Percentiles rank a stretch among this genome's conserved stretches.
Evolutionary conservation across 176 grass and related monocot species (phyloP).

Genomic region (Raddia distichophylla): DNA sequence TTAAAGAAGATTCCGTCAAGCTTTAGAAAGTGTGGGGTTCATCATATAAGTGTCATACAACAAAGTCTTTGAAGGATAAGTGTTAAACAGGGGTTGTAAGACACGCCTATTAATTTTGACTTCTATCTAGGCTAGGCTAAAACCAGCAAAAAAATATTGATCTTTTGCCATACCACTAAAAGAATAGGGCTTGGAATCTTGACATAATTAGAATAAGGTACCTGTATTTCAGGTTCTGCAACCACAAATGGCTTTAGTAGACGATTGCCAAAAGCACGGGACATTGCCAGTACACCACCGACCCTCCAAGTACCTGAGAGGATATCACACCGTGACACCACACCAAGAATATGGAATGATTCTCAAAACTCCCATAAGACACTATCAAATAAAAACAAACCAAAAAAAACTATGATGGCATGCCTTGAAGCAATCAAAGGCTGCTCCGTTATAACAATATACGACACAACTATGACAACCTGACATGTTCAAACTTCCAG

Average conservation of each 20-base stretch:
- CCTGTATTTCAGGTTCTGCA: slow-evolving; percentile 94
- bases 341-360: slow-evolving; percentile 29
- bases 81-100: background rate
- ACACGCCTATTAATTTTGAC: background rate
- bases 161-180: background rate
- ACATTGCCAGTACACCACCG: slow-evolving; percentile 88
- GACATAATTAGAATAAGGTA: slow-evolving; percentile 43
- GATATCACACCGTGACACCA: slow-evolving; percentile 36
- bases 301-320: slow-evolving; percentile 91
- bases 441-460: background rate
- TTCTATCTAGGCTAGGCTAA: slow-evolving; percentile 3
- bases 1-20: slow-evolving; percentile 27
- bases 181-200: slow-evolving; percentile 1
- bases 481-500: slow-evolving; percentile 6
- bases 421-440: slow-evolving; percentile 17
- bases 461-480: slow-evolving; percentile 7
- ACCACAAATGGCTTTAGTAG: slow-evolving; percentile 79
- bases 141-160: background rate
- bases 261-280: slow-evolving; percentile 92
- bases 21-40: background rate
- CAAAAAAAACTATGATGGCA: background rate
- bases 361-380: slow-evolving; percentile 15
- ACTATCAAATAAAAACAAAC: slow-evolving; percentile 40
- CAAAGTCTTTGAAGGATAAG: background rate
- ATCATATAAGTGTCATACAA: background rate